Evolutionary conservation across 2,329 filamentous ascomycete species (phyloP).

Genomic region (Davidsoniella eucalypti): DNA sequence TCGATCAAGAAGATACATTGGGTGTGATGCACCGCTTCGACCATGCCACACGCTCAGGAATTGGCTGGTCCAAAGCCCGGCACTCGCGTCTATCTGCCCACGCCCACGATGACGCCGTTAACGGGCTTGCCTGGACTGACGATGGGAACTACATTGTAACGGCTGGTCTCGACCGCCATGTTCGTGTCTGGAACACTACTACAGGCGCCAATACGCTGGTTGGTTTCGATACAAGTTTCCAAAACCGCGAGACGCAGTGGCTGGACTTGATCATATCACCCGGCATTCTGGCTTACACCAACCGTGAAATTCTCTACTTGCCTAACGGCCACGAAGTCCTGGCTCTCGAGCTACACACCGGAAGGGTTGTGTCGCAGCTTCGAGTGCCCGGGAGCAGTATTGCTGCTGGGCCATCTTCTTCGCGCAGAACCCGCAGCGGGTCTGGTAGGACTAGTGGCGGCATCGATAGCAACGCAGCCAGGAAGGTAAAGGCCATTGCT

Average conservation of each 20-base stretch:
- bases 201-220: slow-evolving; percentile 76
- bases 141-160: slow-evolving; percentile 63
- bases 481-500: slow-evolving; percentile 55
- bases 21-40: slow-evolving; percentile 38
- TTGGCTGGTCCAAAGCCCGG: slow-evolving; percentile 18
- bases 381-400: slow-evolving; percentile 31
- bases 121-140: slow-evolving; percentile 71
- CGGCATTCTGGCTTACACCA: slow-evolving; percentile 34
- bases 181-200: slow-evolving; percentile 72
- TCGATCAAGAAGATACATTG: slow-evolving; percentile 71
- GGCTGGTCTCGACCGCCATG: slow-evolving; percentile 65
- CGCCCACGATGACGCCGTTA: slow-evolving; percentile 70
- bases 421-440: slow-evolving; percentile 29
- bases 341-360: slow-evolving; percentile 63
- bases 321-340: slow-evolving; percentile 70
- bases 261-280: slow-evolving; percentile 49
- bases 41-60: slow-evolving; percentile 19
- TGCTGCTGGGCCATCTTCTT: not conserved
- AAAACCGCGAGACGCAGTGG: slow-evolving; percentile 51
- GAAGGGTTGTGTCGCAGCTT: slow-evolving; percentile 53
- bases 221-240: slow-evolving; percentile 69
- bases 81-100: slow-evolving; percentile 34
- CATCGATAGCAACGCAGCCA: slow-evolving; percentile 22
- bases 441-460: too few species aligned
- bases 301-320: slow-evolving; percentile 57